Evolutionary conservation across 768 basidiomycete genomes (phyloP), one percentile per base, ranked within the genome.

Genomic region (Lyophyllum decastes): DNA sequence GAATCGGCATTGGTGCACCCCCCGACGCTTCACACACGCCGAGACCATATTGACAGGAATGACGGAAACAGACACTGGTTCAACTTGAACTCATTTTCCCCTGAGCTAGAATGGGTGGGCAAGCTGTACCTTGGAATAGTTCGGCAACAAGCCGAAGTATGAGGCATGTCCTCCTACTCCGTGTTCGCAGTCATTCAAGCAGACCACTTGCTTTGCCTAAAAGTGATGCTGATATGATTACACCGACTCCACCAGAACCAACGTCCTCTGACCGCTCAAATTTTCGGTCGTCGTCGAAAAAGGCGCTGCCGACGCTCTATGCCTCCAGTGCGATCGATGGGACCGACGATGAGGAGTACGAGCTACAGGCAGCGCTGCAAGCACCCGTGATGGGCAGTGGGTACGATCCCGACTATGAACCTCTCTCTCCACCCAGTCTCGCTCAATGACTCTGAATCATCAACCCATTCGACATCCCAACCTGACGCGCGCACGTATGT

Each of bases 1-100:
- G 45, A 78, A 88, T 47, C 87, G 91, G 52, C 95, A 96, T 65
- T 97, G 95, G 95, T 92, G 90, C 67, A 89, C 93, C 9, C 77
- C 93, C 30, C 86, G 92, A 45, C 84, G 90, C 19, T 95, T 95
- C 66, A 92, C 91, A 19, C 68, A 66, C 52, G 76, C 81, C 16
- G 72, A 71, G 17, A 61, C 80, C 68, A 76, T 53, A 60, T 73
- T 24, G 72, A 74, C 33, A 59, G 70, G 25, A 81, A 84, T 66
- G 25, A n/a, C 17, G 62, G 58, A 12, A 43, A 61, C 9, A 62
- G 64, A 24, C 62, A 65, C 48, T 65, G 64, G 64, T 65, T 92
- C 74, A 94, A 95, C 69, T 78, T 96, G 10, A 90, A 95, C 67
- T 95, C 94, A 9, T 87, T 82, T 62, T 74, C 87, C 14, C 60